Evolutionary conservation across 2,329 filamentous ascomycete species (phyloP), one percentile per base, ranked within the genome.

Genomic region (Exophiala mesophila): DNA sequence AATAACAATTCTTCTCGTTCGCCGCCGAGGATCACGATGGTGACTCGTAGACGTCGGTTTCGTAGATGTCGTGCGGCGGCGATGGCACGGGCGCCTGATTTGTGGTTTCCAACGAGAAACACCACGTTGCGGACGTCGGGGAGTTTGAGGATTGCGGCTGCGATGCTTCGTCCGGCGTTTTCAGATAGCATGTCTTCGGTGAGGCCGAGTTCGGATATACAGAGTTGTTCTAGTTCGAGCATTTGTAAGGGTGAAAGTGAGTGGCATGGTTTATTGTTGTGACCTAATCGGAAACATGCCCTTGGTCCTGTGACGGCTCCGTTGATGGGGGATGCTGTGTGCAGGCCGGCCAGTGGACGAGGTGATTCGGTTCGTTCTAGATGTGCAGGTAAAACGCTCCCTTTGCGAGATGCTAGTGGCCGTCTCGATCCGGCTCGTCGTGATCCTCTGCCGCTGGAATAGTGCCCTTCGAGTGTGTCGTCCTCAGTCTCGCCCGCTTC

Each of bases 81-180:
- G 39, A 97, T 74, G 3, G 88, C 88, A 45, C 90, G 77, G 26
- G 86, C 82, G 28, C 90, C 89, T 1, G 83, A 88, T 53, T 88
- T 88, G 63, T 95, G 90, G 63, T 96, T 97, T n/a, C 92, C 90
- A 0, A 87, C 89, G n/a, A 97, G 73, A 5, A 97, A 78, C 16
- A 94, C 80, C 36, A 83, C 71, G 39, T 44, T 52, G 16, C 47
- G 48, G 32, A 46, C 36, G 6, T 50, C 39, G 10, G 50, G 32
- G 33, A 94, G 69, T 36, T 72, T 74, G 40, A 94, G 72, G 1
- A 87, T 82, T 19, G 89, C 83, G 64, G 95, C 84, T 3, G 89
- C 88, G 48, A 97, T 86, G 31, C 88, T 86, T 18, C 90, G 80
- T 13, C 86, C 90, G 1, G 89, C 85, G 59, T 90, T 96, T 59